These are phyloP conservation scores for Closterium sp. DNA, from an alignment of 139 green algal species.

Conservation along the genomic window DNA sequence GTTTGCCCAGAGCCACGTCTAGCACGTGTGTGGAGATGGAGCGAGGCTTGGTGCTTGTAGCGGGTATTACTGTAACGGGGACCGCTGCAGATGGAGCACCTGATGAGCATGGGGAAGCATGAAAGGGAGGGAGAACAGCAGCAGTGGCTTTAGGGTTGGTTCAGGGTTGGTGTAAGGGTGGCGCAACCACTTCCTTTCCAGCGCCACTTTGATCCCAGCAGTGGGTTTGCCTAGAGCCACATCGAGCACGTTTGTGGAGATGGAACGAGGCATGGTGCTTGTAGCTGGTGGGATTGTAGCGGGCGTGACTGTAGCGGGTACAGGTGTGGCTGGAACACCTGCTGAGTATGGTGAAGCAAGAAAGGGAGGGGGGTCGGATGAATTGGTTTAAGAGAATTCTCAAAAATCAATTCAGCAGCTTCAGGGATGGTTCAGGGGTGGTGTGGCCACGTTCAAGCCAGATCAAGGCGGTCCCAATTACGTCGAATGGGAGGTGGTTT, in stretches of 20 bases:
- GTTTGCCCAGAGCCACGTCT: conserved; percentile 75
- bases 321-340: background rate
- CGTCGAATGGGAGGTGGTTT: too few relatives aligned
- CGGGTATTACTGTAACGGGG: background rate
- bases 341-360: too few relatives aligned
- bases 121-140: background rate
- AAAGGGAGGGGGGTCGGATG: too few relatives aligned
- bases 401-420: too few relatives aligned
- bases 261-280: background rate
- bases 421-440: too few relatives aligned
- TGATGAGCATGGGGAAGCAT: background rate
- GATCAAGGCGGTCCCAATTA: too few relatives aligned
- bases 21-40: conserved; percentile 91
- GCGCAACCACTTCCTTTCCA: too few relatives aligned
- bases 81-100: background rate
- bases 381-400: too few relatives aligned
- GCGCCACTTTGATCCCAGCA: conserved; percentile 65
- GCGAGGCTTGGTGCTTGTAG: background rate
- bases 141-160: too few relatives aligned
- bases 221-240: conserved; percentile 75
- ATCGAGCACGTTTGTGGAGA: conserved; percentile 53
- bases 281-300: background rate
- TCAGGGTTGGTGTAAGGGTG: too few relatives aligned
- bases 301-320: background rate
- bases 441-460: too few relatives aligned